These are phyloP conservation scores for Postia placenta DNA, from an alignment of 768 basidiomycete genomes.

Conservation along the genomic window DNA sequence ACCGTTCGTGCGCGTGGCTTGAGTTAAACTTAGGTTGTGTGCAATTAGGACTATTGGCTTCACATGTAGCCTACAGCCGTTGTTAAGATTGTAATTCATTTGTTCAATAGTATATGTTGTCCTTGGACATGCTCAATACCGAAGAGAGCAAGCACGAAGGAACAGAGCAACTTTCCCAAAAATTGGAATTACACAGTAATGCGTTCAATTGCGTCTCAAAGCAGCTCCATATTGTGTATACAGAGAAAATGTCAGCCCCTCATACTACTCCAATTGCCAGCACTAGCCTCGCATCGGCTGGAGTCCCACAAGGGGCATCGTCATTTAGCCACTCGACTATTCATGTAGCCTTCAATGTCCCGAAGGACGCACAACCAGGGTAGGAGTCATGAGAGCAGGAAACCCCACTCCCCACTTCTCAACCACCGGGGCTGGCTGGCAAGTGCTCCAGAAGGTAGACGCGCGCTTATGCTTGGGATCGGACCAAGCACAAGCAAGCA, in stretches of 20 bases:
- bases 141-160: too few species aligned
- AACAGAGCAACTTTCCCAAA: too few species aligned
- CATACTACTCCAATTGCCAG: conserved; percentile 76
- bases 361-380: conserved; percentile 1
- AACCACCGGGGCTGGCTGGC: conserved; percentile 10
- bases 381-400: conserved; percentile 11
- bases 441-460: conserved; percentile 11
- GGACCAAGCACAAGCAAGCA: conserved; percentile 2
- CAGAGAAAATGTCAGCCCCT: conserved; percentile 59
- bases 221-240: too few species aligned
- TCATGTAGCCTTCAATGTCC: conserved; percentile 38
- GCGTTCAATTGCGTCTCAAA: too few species aligned
- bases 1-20: too few species aligned
- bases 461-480: not conserved
- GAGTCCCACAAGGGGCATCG: conserved; percentile 78
- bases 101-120: too few species aligned
- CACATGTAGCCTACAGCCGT: too few species aligned
- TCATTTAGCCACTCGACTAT: conserved; percentile 33
- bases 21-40: too few species aligned
- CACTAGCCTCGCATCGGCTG: conserved; percentile 71
- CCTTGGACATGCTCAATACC: too few species aligned
- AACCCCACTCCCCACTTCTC: conserved; percentile 16
- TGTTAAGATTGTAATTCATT: too few species aligned
- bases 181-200: too few species aligned
- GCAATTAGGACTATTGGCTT: too few species aligned